Base-by-base conservation (phyloP, 306 rosid species). In the Mucuna pruriens region DNA sequence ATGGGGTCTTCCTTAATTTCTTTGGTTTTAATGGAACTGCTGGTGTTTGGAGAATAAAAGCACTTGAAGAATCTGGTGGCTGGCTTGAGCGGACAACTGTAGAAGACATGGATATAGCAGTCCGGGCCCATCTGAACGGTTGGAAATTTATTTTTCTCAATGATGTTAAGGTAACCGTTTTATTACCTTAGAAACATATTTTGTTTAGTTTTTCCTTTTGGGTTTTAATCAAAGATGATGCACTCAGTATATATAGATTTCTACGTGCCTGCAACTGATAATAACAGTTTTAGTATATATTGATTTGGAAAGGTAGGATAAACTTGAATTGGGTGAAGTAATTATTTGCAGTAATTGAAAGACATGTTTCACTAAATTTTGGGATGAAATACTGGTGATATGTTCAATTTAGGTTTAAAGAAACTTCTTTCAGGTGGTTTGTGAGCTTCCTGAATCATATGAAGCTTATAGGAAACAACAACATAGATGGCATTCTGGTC, bases 91-190 rank as follows among this genome's bases (percentile, higher is more conserved):
- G 97, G 34, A 91, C 97, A 17, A 91, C 97, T 3, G 97, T 91
- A 5, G 97, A 91, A 84, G 97, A 91, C 74, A 91, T 91, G 97
- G 97, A 91, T 85, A 90, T 91, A 42, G 97, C 97, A 6, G 97
- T 91, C 67, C 91, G 97, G 0, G 97, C 97, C 25, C 94, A 91
- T 90, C 92, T 91, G 3, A 77, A 83, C 80, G 97, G 97, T 17
- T 91, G 97, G 97, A 90, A 90, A 74, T 91, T 91, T 86, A 87
- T 91, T 81, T 90, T 77, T 85, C 90, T 91, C 74, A 90, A 91
- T 80, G 94, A 91, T 85, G 97, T 91, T 5, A 90, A 91, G 94
- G 97, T 91, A 82, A 66, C 10, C 7, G 3, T 12, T 44, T 78
- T 54, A 2, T 54, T 54, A 20, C 13, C 0, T 4, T 20, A 54